A percentile compares a stretch with the other conserved stretches of the same genome.
These are phyloP conservation scores for Microdochium bolleyi DNA, from an alignment of 2,329 filamentous ascomycete genomes.

Conservation along the genomic window DNA sequence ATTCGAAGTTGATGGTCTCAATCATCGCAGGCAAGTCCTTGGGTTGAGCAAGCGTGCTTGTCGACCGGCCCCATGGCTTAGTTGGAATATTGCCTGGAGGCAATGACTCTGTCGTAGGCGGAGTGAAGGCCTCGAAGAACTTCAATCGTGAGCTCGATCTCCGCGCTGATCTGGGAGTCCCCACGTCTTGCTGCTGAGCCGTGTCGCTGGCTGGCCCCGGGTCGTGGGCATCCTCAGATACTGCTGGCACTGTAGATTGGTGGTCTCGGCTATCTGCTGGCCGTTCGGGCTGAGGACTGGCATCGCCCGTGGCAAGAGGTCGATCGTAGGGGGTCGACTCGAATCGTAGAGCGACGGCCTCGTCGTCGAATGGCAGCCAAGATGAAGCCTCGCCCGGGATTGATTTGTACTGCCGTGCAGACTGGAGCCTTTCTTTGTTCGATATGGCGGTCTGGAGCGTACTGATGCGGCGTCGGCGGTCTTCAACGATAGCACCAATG, in stretches of 20 bases:
- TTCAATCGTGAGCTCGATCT: neutral
- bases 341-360: neutral
- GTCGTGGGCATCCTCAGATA: neutral
- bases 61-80: neutral
- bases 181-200: neutral
- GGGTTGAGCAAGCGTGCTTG: neutral
- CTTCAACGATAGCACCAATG: slow-evolving; percentile 45
- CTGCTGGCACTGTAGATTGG: neutral
- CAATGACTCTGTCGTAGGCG: neutral
- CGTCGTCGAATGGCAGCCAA: slow-evolving; percentile 7
- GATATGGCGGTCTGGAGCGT: slow-evolving; percentile 39
- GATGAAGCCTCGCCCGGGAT: neutral
- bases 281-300: neutral
- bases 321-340: neutral
- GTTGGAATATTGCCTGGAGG: neutral
- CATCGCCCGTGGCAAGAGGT: neutral
- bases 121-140: neutral
- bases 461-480: slow-evolving; percentile 46
- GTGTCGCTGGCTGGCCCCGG: neutral
- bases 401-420: slow-evolving; percentile 19
- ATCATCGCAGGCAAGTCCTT: neutral
- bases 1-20: neutral
- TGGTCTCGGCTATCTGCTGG: neutral
- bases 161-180: neutral
- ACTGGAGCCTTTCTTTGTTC: slow-evolving; percentile 44